Evolutionary conservation across 345 rosid genomes (phyloP).

Genomic region (Corchorus capsularis): DNA sequence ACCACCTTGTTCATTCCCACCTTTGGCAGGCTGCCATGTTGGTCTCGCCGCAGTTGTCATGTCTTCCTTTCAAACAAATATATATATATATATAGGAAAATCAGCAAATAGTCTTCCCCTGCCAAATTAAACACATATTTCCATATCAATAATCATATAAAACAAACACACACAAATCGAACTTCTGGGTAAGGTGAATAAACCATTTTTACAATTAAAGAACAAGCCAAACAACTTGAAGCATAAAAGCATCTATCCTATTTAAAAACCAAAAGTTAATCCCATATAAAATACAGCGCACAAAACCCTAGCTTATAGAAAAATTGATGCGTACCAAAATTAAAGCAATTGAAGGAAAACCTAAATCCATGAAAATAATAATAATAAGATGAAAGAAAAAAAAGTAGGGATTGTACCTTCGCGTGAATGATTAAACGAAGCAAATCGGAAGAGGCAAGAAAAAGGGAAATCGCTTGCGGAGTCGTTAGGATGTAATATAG

Average conservation of each 20-base stretch:
- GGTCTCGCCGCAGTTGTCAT: slow-evolving; percentile 99
- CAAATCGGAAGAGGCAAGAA: no score
- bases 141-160: background rate
- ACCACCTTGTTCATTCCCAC: slow-evolving; percentile 98
- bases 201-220: background rate
- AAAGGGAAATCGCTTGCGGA: no score
- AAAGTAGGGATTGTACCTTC: no score
- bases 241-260: background rate
- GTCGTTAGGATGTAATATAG: no score
- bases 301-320: no score
- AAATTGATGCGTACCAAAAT: no score
- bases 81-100: background rate
- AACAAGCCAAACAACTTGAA: background rate
- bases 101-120: background rate
- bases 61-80: background rate
- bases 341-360: no score
- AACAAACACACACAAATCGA: background rate
- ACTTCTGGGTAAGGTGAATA: background rate
- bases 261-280: background rate
- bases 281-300: background rate
- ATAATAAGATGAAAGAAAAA: no score
- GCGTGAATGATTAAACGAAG: no score
- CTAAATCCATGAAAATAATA: no score
- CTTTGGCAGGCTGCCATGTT: slow-evolving; percentile 99
- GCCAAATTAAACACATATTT: background rate